Percentiles rank a stretch among this genome's conserved stretches.
Evolutionary conservation across 305 asterid species (phyloP).

Genomic region (Nicotiana rustica): DNA sequence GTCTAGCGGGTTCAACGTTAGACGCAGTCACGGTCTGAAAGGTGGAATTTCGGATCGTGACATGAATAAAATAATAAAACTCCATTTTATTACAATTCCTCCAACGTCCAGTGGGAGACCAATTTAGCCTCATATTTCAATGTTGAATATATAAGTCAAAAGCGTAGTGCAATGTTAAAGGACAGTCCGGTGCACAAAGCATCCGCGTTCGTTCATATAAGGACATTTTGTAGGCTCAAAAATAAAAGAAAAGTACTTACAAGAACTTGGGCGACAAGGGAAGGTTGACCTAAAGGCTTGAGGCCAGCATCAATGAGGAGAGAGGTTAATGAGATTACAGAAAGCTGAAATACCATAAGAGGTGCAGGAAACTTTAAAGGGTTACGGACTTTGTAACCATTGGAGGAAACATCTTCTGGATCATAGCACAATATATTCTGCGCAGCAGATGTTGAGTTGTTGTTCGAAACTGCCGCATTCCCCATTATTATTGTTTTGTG

Average conservation of each 20-base stretch:
- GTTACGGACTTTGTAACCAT: conserved; percentile 41
- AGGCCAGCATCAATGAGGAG: conserved; percentile 56
- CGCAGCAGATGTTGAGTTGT: not conserved
- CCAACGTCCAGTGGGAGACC: too few relatives aligned
- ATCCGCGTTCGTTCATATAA: too few relatives aligned
- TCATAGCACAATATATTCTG: conserved; percentile 34
- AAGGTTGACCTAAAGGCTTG: conserved; percentile 76
- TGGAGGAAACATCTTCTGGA: conserved; percentile 32
- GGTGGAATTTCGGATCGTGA: too few relatives aligned
- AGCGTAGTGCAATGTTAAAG: not conserved
- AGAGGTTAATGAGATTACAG: conserved; percentile 57
- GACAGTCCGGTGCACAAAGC: too few relatives aligned
- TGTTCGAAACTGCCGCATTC: not conserved
- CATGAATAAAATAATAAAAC: not conserved
- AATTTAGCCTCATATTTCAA: not conserved
- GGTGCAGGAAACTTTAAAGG: conserved; percentile 67
- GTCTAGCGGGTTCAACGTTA: too few relatives aligned
- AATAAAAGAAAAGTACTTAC: conserved; percentile 48
- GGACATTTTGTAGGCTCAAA: too few relatives aligned
- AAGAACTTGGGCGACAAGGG: conserved; percentile 69
- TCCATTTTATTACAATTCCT: too few relatives aligned
- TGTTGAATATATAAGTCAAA: not conserved
- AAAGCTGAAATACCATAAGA: conserved; percentile 65
- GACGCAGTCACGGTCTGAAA: too few relatives aligned
- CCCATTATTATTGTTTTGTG: not conserved